Evolutionary conservation across 441 rosid species (phyloP).

Genomic region (Gossypium gossypioides): DNA sequence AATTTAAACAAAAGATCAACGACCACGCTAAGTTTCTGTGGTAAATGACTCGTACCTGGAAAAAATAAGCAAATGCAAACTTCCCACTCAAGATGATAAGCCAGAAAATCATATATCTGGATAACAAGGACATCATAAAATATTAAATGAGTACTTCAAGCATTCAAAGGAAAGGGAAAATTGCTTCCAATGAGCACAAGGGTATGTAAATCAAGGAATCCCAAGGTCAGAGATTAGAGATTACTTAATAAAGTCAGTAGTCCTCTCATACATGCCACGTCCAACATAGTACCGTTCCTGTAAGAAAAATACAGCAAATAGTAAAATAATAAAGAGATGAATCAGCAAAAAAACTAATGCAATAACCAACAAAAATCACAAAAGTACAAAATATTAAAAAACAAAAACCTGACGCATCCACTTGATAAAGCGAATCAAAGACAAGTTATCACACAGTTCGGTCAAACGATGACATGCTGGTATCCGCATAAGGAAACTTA

Average conservation of each 20-base stretch:
- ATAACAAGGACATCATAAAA: slow-evolving; percentile 6
- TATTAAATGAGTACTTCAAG: neutral
- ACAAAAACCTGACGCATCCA: slow-evolving; percentile 98
- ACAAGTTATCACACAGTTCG: slow-evolving; percentile 75
- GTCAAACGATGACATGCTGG: slow-evolving; percentile 77
- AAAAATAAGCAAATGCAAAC: slow-evolving; percentile 90
- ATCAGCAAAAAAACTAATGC: neutral
- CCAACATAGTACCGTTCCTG: slow-evolving; percentile 94
- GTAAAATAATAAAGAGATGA: slow-evolving; percentile 4
- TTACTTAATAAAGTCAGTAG: slow-evolving; percentile 78
- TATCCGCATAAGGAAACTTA: slow-evolving; percentile 80
- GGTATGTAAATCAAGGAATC: neutral
- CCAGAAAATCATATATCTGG: slow-evolving; percentile 96
- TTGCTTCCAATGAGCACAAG: neutral
- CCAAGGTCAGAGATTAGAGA: slow-evolving; percentile 17
- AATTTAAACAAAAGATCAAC: neutral
- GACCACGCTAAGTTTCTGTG: neutral
- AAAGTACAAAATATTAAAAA: slow-evolving; percentile 13
- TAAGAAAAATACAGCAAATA: slow-evolving; percentile 18
- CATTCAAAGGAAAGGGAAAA: neutral
- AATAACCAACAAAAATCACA: neutral
- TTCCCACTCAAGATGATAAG: slow-evolving; percentile 68
- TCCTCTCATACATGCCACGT: slow-evolving; percentile 94
- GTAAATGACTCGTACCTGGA: slow-evolving; percentile 42
- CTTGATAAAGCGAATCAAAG: slow-evolving; percentile 66